A percentile compares a stretch with the other conserved stretches of the same genome.
Conservation (phyloP, 148 eudicot species). For the Fallopia convolvulus region DNA sequence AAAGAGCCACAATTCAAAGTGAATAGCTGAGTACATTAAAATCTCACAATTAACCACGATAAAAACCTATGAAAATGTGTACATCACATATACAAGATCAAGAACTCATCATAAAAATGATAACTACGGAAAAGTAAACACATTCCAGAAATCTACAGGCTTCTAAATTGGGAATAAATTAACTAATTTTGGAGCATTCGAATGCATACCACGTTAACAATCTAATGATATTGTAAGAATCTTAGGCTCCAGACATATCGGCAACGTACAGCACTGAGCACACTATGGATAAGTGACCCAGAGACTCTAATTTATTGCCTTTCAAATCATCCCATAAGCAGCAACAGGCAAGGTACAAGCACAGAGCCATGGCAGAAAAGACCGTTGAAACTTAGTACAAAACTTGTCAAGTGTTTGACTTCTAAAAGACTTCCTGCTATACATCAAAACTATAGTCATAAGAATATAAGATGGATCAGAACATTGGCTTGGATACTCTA, state of each 20-base stretch:
- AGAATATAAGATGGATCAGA: neutral
- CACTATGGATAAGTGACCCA: slow-evolving; percentile 8
- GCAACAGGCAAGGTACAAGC: neutral
- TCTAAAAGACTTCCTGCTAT: too few species aligned
- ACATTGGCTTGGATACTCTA: slow-evolving; percentile 23
- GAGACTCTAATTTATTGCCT: slow-evolving; percentile 13
- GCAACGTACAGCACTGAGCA: slow-evolving; percentile 21
- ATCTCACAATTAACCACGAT: too few species aligned
- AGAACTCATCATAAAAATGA: too few species aligned
- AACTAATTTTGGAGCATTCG: slow-evolving; percentile 6
- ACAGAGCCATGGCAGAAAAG: too few species aligned
- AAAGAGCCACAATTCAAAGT: too few species aligned
- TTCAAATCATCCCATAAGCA: neutral
- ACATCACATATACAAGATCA: too few species aligned
- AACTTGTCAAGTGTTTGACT: too few species aligned
- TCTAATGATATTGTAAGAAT: slow-evolving; percentile 23
- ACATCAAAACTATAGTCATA: too few species aligned
- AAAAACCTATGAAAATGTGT: too few species aligned
- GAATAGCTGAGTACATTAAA: too few species aligned
- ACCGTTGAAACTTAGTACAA: too few species aligned
- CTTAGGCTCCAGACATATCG: slow-evolving; percentile 19
- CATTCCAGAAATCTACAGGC: neutral
- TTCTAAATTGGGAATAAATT: neutral
- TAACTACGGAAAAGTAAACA: too few species aligned
- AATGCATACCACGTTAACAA: slow-evolving; percentile 19